phyloP scores from a whole-genome alignment of 768 basidiomycete species.

The Hortiboletus flavorubellus region DNA sequence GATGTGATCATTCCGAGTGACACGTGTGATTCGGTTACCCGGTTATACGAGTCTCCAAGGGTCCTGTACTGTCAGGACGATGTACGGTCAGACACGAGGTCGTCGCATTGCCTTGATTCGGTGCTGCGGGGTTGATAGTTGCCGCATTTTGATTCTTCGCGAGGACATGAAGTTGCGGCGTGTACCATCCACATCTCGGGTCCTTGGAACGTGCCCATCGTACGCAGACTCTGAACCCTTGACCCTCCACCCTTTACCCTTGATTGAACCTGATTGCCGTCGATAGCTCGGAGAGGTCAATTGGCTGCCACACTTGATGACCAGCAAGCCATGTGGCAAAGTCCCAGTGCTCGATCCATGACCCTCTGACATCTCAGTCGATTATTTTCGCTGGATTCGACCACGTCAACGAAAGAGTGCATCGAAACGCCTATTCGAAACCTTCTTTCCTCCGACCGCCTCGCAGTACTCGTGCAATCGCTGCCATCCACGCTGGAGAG shows the following conservation, averaged over 20 bases:
- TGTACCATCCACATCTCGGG: not conserved
- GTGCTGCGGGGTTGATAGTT: not conserved
- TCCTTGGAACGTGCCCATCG: constrained; percentile 20
- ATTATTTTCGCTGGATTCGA: constrained; percentile 9
- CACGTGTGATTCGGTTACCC: not conserved
- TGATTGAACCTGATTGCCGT: not conserved
- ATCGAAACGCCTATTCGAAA: constrained; percentile 1
- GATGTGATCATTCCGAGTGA: not conserved
- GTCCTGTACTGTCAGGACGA: not conserved
- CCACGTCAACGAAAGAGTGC: not conserved
- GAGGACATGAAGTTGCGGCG: constrained; percentile 8
- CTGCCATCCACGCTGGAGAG: not conserved
- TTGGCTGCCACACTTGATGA: constrained; percentile 21
- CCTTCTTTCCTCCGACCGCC: constrained; percentile 3
- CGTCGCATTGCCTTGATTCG: not conserved
- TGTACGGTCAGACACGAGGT: not conserved
- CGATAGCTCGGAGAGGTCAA: constrained; percentile 1
- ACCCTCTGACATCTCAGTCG: constrained; percentile 5
- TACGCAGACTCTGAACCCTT: constrained; percentile 13
- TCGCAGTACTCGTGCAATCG: not conserved
- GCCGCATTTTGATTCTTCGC: not conserved
- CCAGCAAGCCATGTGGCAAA: not conserved
- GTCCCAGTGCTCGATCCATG: not conserved
- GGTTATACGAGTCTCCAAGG: not conserved
- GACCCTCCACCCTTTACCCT: constrained; percentile 10